These are phyloP conservation scores for Pinus tabuliformis DNA, from an alignment of 75 land plant genomes.

Conservation along the genomic window DNA sequence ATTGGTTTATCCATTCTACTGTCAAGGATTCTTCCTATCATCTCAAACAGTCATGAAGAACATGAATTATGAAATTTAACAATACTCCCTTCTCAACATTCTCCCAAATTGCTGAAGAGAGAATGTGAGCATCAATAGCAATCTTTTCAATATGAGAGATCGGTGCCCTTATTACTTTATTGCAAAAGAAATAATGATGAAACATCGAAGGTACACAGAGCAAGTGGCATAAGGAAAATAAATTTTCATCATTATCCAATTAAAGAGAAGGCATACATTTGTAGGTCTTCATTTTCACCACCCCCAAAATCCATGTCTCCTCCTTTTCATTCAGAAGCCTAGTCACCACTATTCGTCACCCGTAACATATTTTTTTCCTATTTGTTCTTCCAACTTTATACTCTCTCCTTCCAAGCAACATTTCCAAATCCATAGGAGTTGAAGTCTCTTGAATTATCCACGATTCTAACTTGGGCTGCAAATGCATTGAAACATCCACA, in stretches of 20 bases:
- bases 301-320: constrained; percentile 71
- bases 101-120: not conserved
- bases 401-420: constrained; percentile 43
- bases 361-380: constrained; percentile 29
- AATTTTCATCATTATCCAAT: not conserved
- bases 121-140: not conserved
- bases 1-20: constrained; percentile 65
- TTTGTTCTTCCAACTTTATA: constrained; percentile 32
- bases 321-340: constrained; percentile 42
- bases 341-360: constrained; percentile 40
- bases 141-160: not conserved
- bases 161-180: not conserved
- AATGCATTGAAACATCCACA: not conserved
- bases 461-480: constrained; percentile 12
- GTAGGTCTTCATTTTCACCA: constrained; percentile 53
- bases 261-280: constrained; percentile 42
- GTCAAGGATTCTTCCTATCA: constrained; percentile 18
- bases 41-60: not conserved
- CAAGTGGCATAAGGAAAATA: not conserved
- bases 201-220: not conserved
- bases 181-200: not conserved
- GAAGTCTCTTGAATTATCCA: constrained; percentile 23
- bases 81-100: not conserved
- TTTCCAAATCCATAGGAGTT: constrained; percentile 23
- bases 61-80: not conserved